Evolutionary conservation across 306 rosid genomes (phyloP).

Genomic region (Rosa multiflora): DNA sequence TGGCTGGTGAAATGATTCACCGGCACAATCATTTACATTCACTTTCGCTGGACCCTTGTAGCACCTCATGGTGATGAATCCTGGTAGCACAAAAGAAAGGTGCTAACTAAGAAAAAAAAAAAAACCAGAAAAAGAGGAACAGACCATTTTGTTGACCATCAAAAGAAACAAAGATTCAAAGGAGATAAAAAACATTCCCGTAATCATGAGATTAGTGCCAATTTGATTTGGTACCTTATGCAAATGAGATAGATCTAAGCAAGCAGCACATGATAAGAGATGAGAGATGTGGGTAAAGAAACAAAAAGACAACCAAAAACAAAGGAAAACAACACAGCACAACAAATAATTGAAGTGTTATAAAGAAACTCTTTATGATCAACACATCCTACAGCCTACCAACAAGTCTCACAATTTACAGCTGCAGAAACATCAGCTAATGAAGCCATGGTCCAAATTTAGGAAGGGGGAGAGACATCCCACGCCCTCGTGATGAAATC

Average conservation of each 20-base stretch:
- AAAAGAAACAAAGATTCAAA: constrained; percentile 17
- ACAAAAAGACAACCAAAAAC: constrained; percentile 11
- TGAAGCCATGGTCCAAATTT: neutral
- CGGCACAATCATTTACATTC: neutral
- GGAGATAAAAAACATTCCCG: constrained; percentile 20
- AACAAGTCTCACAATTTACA: neutral
- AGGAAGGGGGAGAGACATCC: neutral
- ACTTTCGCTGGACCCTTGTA: neutral
- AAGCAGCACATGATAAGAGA: constrained; percentile 16
- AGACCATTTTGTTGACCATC: constrained; percentile 14
- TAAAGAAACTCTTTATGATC: neutral
- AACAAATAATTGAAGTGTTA: constrained; percentile 14
- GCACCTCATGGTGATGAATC: neutral
- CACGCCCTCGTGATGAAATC: neutral
- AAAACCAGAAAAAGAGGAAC: neutral
- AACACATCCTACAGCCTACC: constrained; percentile 11
- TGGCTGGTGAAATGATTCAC: neutral
- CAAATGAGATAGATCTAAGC: constrained; percentile 19
- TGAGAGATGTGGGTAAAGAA: constrained; percentile 14
- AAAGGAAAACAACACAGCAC: neutral
- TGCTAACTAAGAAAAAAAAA: neutral
- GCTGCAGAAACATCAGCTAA: neutral
- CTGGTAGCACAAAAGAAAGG: neutral
- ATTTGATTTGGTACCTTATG: constrained; percentile 1
- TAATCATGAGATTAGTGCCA: neutral